Base-by-base conservation (phyloP, 73 alveolate genomes). In the Paramecium octaurelia region DNA sequence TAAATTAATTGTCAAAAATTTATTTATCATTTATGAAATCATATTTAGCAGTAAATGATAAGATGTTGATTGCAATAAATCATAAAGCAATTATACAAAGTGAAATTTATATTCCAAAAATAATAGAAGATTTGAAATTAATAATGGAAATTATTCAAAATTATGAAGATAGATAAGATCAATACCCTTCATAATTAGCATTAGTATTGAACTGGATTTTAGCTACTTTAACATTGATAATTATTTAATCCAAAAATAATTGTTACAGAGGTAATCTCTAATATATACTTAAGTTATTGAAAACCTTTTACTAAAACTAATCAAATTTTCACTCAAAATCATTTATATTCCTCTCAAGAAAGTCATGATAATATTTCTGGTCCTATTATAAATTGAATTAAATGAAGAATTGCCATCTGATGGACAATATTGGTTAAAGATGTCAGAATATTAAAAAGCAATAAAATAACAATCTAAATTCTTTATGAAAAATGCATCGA, bases 261-360 rank as follows among this genome's bases (percentile, higher is more conserved):
- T 34, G 87, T 23, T 73, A 73, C 18, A 73, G 18, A 36, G n/a
- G 87, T 73, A 36, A 73, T 73, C 9, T 16, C 5, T 16, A 6
- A 12, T 6, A 31, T 12, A 36, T 36, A 21, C 11, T 14, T 10
- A 73, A 42, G 91, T 16, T 0, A 46, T 46, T 80, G 91, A 80
- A 23, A 23, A n/a, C 8, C 34, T 31, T 11, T 43, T 80, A 44
- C 31, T 95, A 18, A 92, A 80, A 86, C 21, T 95, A n/a, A 93
- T 95, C 35, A 93, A 95, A 92, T 75, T 60, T 27, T 75, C 95
- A n/a, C 92, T 93, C 3, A 95, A 93, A 34, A 71, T 95, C 34
- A 68, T 93, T 6, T 86, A 92, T 4, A 96, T 93, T 23, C 98
- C 98, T 10, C 92, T 95, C 0, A 89, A 93, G 40, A 95, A 95